These are phyloP conservation scores for Alternaria metachromatica DNA, from an alignment of 2,329 filamentous ascomycete genomes.

Conservation along the genomic window DNA sequence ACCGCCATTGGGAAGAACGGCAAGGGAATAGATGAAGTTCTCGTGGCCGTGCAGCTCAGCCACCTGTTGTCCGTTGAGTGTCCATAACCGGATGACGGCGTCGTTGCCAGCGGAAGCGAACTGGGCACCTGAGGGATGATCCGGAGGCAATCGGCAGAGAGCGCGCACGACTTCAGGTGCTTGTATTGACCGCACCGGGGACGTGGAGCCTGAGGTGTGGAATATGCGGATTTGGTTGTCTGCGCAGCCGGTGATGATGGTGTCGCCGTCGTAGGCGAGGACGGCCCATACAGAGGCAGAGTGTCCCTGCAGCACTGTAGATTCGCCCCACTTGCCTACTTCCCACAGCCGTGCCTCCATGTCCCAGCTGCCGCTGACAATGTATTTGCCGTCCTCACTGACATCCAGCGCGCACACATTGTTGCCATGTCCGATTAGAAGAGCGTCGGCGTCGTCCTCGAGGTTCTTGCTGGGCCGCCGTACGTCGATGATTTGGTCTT, in stretches of 20 bases:
- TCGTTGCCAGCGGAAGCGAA: slow-evolving; percentile 96
- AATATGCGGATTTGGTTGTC: slow-evolving; percentile 90
- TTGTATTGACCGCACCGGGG: slow-evolving; percentile 68
- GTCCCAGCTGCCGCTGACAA: slow-evolving; percentile 96
- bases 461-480: slow-evolving; percentile 71
- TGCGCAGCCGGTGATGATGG: slow-evolving; percentile 80
- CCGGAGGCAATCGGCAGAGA: slow-evolving; percentile 78
- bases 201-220: slow-evolving; percentile 67
- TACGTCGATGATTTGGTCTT: slow-evolving; percentile 92
- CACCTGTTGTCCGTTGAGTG: slow-evolving; percentile 75
- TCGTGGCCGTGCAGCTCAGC: slow-evolving; percentile 86
- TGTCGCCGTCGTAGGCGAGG: slow-evolving; percentile 78
- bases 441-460: slow-evolving; percentile 79
- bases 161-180: slow-evolving; percentile 84
- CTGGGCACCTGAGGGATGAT: slow-evolving; percentile 82
- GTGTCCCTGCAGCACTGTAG: slow-evolving; percentile 75
- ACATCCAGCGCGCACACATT: slow-evolving; percentile 90
- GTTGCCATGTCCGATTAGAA: slow-evolving; percentile 83
- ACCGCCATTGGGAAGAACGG: slow-evolving; percentile 80
- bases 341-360: slow-evolving; percentile 85
- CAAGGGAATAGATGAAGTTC: slow-evolving; percentile 90
- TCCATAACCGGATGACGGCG: slow-evolving; percentile 86
- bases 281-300: slow-evolving; percentile 90
- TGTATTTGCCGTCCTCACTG: slow-evolving; percentile 71
- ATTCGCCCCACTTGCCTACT: slow-evolving; percentile 82